Conservation (phyloP, 441 rosid genomes). For the Biscutella laevigata region DNA sequence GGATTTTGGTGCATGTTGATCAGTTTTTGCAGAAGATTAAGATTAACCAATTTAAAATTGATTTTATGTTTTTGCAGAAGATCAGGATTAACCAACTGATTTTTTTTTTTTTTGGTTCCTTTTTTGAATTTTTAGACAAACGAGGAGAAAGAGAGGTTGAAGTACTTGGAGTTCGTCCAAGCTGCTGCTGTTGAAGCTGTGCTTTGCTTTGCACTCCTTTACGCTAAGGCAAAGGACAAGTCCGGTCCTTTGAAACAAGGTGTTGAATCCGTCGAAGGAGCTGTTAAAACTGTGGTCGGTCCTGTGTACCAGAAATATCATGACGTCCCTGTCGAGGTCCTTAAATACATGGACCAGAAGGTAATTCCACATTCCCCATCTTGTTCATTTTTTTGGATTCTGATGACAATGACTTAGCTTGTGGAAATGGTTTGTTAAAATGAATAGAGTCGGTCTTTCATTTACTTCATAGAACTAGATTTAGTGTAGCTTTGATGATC, state of each 20-base stretch:
- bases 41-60: too few relatives aligned
- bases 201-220: constrained; percentile 46
- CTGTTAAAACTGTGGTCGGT: constrained; percentile 73
- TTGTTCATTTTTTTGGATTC: too few relatives aligned
- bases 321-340: constrained; percentile 61
- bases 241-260: constrained; percentile 80
- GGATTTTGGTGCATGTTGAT: too few relatives aligned
- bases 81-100: background rate
- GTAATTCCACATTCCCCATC: constrained; percentile 25
- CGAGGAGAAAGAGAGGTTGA: constrained; percentile 55
- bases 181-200: constrained; percentile 57
- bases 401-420: too few relatives aligned
- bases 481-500: too few relatives aligned
- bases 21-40: too few relatives aligned
- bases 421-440: too few relatives aligned
- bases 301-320: constrained; percentile 76
- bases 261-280: constrained; percentile 81
- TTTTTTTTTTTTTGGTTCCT: too few relatives aligned
- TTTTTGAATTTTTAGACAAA: constrained; percentile 22
- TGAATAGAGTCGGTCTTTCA: too few relatives aligned
- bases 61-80: background rate
- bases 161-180: constrained; percentile 82
- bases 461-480: too few relatives aligned
- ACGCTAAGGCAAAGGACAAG: constrained; percentile 69
- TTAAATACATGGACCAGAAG: constrained; percentile 81